Base-by-base conservation (phyloP, 306 rosid species). In the Senna tora region DNA sequence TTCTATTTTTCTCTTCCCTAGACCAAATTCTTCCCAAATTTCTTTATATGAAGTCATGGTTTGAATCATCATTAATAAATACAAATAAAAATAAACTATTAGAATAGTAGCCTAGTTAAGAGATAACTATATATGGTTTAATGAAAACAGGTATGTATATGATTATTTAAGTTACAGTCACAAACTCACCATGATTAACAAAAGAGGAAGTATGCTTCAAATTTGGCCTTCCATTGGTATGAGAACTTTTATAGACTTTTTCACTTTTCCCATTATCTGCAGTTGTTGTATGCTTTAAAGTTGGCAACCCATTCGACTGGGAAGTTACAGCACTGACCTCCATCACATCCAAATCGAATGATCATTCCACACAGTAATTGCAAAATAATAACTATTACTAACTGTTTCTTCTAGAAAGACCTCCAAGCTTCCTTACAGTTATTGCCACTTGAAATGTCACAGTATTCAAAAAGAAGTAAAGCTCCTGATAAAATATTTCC, bases 151-250 rank as follows among this genome's bases (percentile, higher is more conserved):
- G 39, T 21, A 33, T 17, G 30, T 51, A 62, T 9, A 5, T 67
- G 63, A 41, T 55, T 28, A 20, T 59, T 30, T 45, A 52, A 61
- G 65, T 25, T 72, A 64, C 25, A 72, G 22, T 53, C 70, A 22
- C 16, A 50, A 62, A 66, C 92, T 79, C 59, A 93, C 98, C 98
- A 56, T 84, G 88, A 84, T 93, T 93, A 75, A 90, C 85, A 83
- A 81, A 90, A 15, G 56, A 65, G 16, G 89, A 75, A 64, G 93
- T 46, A 75, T 62, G 76, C 38, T 60, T 88, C 83, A 73, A 80
- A 85, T 75, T 85, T 84, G 43, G 83, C 77, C 66, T 83, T 80
- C 79, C 71, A 22, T 46, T 75, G 62, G 74, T 55, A 61, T 72
- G 81, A 42, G 56, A 75, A 79, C 66, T 54, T 72, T 60, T 79